These are phyloP conservation scores for Aristolochia fimbriata DNA, from an alignment of 164 flowering plant species.

Conservation along the genomic window DNA sequence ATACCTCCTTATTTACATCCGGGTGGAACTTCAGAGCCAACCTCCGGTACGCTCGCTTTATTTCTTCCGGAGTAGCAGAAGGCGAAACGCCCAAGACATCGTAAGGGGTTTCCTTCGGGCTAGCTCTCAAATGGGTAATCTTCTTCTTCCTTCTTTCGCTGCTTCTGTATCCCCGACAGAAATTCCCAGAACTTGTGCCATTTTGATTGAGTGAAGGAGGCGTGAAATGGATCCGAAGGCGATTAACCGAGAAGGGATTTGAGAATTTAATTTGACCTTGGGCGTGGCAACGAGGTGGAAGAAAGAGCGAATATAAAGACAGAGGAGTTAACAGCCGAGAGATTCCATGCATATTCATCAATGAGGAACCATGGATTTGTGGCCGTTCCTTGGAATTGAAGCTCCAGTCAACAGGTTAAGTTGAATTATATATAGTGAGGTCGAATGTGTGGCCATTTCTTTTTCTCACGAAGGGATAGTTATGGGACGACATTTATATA, in stretches of 20 bases:
- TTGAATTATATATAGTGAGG: neutral
- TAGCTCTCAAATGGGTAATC: constrained; percentile 29
- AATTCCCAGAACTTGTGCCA: neutral
- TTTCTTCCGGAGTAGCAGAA: constrained; percentile 55
- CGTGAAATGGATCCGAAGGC: too few species aligned
- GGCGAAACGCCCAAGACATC: constrained; percentile 81
- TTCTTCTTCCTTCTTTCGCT: constrained; percentile 14
- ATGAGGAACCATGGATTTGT: neutral
- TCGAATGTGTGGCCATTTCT: neutral
- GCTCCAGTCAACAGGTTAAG: neutral
- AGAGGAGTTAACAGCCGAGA: neutral
- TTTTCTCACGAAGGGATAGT: too few species aligned
- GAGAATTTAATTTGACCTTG: too few species aligned
- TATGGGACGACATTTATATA: too few species aligned
- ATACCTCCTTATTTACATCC: constrained; percentile 91
- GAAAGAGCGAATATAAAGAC: neutral
- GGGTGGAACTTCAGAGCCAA: constrained; percentile 94
- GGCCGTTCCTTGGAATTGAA: neutral
- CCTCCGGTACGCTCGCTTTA: constrained; percentile 88
- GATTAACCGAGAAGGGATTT: too few species aligned
- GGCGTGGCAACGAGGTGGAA: neutral
- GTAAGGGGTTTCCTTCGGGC: constrained; percentile 67
- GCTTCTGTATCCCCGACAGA: neutral
- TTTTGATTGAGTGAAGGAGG: too few species aligned
- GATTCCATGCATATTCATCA: neutral